These are phyloP conservation scores for Dendrobium huoshanense DNA, from an alignment of 106 monocot genomes.

Conservation along the genomic window DNA sequence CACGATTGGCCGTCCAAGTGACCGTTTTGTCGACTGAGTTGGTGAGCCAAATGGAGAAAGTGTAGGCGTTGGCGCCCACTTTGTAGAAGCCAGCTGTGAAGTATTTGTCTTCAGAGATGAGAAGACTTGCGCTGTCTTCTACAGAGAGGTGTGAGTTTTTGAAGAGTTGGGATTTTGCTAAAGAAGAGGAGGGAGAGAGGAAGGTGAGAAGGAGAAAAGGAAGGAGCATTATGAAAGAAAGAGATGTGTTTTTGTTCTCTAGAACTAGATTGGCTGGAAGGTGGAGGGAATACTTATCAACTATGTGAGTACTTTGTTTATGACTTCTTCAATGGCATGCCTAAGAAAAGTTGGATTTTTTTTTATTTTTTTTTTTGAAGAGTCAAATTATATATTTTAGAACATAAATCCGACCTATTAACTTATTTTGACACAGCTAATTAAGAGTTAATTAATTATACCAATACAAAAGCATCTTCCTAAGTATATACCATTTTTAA, in stretches of 20 bases:
- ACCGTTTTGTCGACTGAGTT: slow-evolving; percentile 16
- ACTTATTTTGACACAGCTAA: too few species aligned
- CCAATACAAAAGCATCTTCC: too few species aligned
- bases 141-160: slow-evolving; percentile 24
- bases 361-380: too few species aligned
- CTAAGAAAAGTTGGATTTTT: too few species aligned
- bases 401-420: too few species aligned
- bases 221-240: neutral
- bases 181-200: neutral
- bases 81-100: slow-evolving; percentile 42
- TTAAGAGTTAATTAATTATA: too few species aligned
- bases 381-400: too few species aligned
- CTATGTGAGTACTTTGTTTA: too few species aligned
- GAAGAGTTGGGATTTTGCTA: neutral
- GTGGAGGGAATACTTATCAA: neutral
- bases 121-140: slow-evolving; percentile 8
- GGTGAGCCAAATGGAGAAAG: slow-evolving; percentile 47
- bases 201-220: neutral
- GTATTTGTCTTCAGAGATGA: slow-evolving; percentile 20
- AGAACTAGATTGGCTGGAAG: neutral
- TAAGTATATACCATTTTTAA: too few species aligned
- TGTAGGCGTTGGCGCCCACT: slow-evolving; percentile 32
- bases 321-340: too few species aligned
- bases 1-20: slow-evolving; percentile 39
- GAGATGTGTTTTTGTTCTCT: neutral